Base-by-base conservation (phyloP, 2,329 filamentous ascomycete genomes). In the Penicillium sp. region DNA sequence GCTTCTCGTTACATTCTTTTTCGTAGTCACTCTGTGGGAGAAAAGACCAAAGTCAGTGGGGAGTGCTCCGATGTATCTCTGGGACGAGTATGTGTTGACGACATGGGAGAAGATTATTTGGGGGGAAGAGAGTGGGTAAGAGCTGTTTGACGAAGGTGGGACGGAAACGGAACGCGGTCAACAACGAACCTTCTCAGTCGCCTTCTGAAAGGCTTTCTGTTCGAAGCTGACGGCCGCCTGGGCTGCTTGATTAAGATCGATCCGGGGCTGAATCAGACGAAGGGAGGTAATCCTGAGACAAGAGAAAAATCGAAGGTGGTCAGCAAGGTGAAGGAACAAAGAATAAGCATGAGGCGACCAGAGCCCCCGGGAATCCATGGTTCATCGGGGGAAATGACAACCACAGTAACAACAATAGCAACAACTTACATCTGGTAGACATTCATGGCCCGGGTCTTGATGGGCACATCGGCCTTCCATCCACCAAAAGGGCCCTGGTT, bases 221-320 rank as follows among this genome's bases (percentile, higher is more conserved):
- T 80, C 78, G 52, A 79, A 79, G 45, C 61, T 69, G 40, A 78
- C 58, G 14, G 77, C 77, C 33, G 73, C 72, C 26, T 74, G 66
- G 34, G 77, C 69, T 16, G 74, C 72, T 42, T 66, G 66, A 31
- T 69, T 61, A 6, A 75, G 52, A 42, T 75, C 68, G 47, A 77
- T 70, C 26, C 71, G 71, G 23, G 76, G 75, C 54, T 77, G 70
- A 36, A 79, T 75, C 23, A 80, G 64, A 56, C 76, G 73, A 49
- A 80, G 71, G 36, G 76, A 77, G 28, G 77, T 75, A 51, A 77
- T 74, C 68, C 74, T 77, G 51, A n/a, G 23, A 45, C 58, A 37
- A 64, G 52, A 28, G n/a, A 21, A 31, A 54, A 10, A 23, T 24
- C 24, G 16, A n/a, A 34, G 36, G 40, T 21, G 46, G 46, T 50